A percentile compares a stretch with the other conserved stretches of the same genome.
Evolutionary conservation across 2,329 filamentous ascomycete genomes (phyloP).

Genomic region (Ceratocystis cacaofunesta): DNA sequence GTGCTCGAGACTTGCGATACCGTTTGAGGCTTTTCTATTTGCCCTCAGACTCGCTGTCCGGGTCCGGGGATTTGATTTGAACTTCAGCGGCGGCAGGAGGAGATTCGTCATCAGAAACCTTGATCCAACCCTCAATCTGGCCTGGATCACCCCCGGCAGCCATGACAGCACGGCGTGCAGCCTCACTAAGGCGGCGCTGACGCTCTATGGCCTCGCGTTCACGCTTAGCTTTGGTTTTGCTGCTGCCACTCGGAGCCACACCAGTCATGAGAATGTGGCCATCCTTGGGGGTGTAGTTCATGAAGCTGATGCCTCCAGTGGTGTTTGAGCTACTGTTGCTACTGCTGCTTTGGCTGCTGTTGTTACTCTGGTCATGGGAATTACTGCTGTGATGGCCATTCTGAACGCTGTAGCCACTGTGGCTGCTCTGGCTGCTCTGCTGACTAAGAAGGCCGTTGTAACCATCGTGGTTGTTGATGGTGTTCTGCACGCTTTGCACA

Average conservation of each 20-base stretch:
- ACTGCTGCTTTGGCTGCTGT: not conserved
- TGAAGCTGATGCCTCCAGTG: slow-evolving; percentile 39
- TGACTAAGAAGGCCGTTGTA: no score
- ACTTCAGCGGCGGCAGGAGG: not conserved
- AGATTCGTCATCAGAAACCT: not conserved
- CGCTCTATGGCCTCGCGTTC: slow-evolving; percentile 58
- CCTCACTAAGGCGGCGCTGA: slow-evolving; percentile 47
- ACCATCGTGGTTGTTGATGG: not conserved
- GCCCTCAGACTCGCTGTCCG: no score
- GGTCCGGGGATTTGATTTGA: no score
- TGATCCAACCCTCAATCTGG: not conserved
- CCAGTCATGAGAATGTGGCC: slow-evolving; percentile 66
- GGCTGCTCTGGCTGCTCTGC: no score
- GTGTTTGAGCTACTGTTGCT: slow-evolving; percentile 21
- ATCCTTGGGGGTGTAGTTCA: slow-evolving; percentile 80
- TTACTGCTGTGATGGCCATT: no score
- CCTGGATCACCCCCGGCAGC: not conserved
- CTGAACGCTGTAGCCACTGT: no score
- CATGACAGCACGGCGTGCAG: slow-evolving; percentile 24
- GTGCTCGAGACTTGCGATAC: no score
- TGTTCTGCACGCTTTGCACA: no score
- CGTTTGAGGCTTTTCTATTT: no score
- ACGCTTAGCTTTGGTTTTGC: slow-evolving; percentile 84
- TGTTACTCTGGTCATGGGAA: not conserved
- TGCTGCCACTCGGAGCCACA: slow-evolving; percentile 79